Base-by-base conservation (phyloP, 2,329 filamentous ascomycete species). In the Fusarium ambrosium region DNA sequence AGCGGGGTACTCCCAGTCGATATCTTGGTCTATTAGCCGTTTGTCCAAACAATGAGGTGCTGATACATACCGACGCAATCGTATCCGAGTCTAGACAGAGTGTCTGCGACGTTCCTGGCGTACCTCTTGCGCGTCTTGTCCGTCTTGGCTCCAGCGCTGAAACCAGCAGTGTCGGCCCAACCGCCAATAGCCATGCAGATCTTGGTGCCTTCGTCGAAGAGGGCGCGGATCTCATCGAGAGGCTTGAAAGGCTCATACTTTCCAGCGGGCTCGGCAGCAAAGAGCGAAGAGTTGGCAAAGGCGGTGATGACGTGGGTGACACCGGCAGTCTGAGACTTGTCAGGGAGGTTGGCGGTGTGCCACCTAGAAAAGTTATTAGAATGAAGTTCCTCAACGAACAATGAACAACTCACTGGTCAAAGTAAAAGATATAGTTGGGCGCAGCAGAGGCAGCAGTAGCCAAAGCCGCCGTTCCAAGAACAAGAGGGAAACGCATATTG, bases 1-100 rank as follows among this genome's bases (percentile, higher is more conserved):
- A 18, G 87, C 88, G 1, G 84, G 82, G 60, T 86, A 90, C 70
- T 89, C 92, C 92, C 92, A 93, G 78, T 94, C 92, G 48, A 94
- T 86, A 71, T 94, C 92, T 81, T 24, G 39, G 10, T 6, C 41
- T n/a, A 45, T 36, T 9, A 34, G 61, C 16, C 4, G 22, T 10
- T 1, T 8, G 4, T 2, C 48, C 27, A 29, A 8, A 4, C 10
- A 20, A 2, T 2, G 2, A 3, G 10, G n/a, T 32, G 2, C 8
- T 36, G 16, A 80, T 85, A 77, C 85, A 76, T 80, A 89, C 87
- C 87, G 51, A 90, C 84, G 75, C 91, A 92, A 77, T 93, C 91
- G 45, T 89, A 90, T 0, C 88, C 89, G 16, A 88, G 87, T 4
- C 81, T 82, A 2, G 87, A 81, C 4, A 93, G 79, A 79, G 91